phyloP scores from a whole-genome alignment of 208 protist species.

The Leishmania martiniquensis region DNA sequence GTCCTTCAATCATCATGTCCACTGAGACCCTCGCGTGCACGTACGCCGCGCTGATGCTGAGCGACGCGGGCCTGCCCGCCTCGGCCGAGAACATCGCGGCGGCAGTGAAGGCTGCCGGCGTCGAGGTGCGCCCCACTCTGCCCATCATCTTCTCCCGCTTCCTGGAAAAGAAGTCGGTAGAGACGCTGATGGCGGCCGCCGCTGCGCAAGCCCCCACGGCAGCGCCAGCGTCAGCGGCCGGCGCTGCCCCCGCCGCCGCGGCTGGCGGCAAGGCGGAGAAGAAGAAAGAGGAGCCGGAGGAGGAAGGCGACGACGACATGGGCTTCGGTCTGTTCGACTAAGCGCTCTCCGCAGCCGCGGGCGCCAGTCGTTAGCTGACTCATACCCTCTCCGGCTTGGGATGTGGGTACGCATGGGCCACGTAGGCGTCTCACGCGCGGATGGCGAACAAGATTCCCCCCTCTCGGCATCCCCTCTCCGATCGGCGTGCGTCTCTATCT shows the following conservation, averaged over 20 bases:
- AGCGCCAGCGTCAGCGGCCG: slow-evolving; percentile 40
- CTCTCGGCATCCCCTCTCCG: too few species aligned
- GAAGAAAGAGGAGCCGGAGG: slow-evolving; percentile 60
- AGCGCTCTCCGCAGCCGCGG: slow-evolving; percentile 21
- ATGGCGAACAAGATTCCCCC: too few species aligned
- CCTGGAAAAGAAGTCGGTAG: slow-evolving; percentile 83
- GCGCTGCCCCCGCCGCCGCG: slow-evolving; percentile 54
- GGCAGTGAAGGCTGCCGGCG: slow-evolving; percentile 69
- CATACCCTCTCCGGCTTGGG: too few species aligned
- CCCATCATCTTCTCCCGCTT: slow-evolving; percentile 86
- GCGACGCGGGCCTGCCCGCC: slow-evolving; percentile 70
- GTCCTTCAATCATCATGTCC: slow-evolving; percentile 37
- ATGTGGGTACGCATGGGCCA: too few species aligned
- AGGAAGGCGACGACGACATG: slow-evolving; percentile 91
- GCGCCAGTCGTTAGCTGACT: too few species aligned
- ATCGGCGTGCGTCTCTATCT: background rate
- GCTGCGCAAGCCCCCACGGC: slow-evolving; percentile 47
- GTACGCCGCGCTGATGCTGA: slow-evolving; percentile 82
- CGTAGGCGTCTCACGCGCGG: background rate
- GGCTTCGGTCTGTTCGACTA: slow-evolving; percentile 94
- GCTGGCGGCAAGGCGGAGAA: slow-evolving; percentile 48
- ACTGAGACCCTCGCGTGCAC: slow-evolving; percentile 82
- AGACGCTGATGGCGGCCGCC: slow-evolving; percentile 63
- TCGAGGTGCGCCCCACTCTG: slow-evolving; percentile 71
- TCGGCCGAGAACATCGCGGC: slow-evolving; percentile 78